These are phyloP conservation scores for Ceratocystis variospora DNA, from an alignment of 2,329 filamentous ascomycete genomes.

Conservation along the genomic window DNA sequence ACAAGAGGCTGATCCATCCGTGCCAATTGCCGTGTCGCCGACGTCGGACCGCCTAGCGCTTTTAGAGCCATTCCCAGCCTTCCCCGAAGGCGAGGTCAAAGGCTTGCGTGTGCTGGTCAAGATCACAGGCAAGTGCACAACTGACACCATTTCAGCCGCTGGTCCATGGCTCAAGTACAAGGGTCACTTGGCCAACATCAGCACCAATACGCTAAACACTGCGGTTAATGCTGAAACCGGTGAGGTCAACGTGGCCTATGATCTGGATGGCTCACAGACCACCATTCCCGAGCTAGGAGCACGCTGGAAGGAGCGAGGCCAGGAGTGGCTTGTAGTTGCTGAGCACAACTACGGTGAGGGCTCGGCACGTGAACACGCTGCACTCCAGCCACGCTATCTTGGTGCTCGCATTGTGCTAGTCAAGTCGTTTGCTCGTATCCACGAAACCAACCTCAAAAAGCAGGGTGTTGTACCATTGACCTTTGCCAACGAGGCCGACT, in stretches of 20 bases:
- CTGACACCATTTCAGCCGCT: constrained; percentile 93
- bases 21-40: constrained; percentile 65
- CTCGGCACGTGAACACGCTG: constrained; percentile 77
- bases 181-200: constrained; percentile 95
- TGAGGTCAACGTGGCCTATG: constrained; percentile 86
- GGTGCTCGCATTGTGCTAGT: constrained; percentile 70
- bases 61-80: constrained; percentile 77
- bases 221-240: constrained; percentile 84
- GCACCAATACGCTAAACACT: constrained; percentile 91
- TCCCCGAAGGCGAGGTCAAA: constrained; percentile 60
- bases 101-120: constrained; percentile 84
- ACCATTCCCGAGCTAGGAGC: constrained; percentile 80
- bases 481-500: constrained; percentile 77
- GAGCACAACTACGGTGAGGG: constrained; percentile 97
- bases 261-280: constrained; percentile 58
- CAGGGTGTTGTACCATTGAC: constrained; percentile 92
- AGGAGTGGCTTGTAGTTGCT: constrained; percentile 84
- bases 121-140: constrained; percentile 94
- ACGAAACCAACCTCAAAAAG: constrained; percentile 94
- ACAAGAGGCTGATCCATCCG: constrained; percentile 54
- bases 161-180: constrained; percentile 99
- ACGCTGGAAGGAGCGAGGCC: constrained; percentile 62
- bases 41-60: constrained; percentile 82
- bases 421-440: constrained; percentile 82
- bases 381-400: constrained; percentile 79